Evolutionary conservation across 78 protist genomes (phyloP).

Genomic region (slime mould (Dictyostelium discoideum)): DNA sequence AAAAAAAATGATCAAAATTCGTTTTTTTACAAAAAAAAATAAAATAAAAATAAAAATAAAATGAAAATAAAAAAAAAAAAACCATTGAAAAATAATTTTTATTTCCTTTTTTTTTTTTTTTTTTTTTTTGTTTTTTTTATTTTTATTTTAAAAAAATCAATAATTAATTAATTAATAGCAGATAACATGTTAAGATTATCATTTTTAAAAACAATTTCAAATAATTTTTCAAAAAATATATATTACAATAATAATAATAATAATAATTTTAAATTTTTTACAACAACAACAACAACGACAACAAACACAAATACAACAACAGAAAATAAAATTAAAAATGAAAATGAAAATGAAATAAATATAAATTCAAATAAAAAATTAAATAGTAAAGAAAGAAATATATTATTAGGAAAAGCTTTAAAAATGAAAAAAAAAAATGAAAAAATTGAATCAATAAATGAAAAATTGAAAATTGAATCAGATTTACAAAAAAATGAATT

Average conservation of each 20-base stretch:
- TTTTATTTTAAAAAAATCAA: background rate
- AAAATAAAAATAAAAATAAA: background rate
- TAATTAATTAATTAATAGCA: background rate
- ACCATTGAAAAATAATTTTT: background rate
- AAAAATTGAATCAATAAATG: background rate
- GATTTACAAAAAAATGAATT: background rate
- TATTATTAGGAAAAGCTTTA: background rate
- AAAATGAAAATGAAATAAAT: background rate
- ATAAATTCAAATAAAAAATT: background rate
- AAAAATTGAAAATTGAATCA: background rate
- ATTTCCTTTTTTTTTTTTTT: background rate
- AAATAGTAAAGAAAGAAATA: constrained; percentile 44
- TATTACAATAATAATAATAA: background rate
- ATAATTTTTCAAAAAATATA: background rate
- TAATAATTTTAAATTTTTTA: background rate
- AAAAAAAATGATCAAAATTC: constrained; percentile 2
- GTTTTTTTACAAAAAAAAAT: background rate
- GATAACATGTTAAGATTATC: background rate
- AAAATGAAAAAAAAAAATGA: background rate
- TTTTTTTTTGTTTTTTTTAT: background rate
- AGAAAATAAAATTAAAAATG: background rate
- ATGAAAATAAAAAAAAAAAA: background rate
- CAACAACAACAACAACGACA: background rate
- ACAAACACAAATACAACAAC: background rate
- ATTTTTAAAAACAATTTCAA: background rate